Evolutionary conservation across 202 grass and related monocot species (phyloP).

Genomic region (Setaria viridis): DNA sequence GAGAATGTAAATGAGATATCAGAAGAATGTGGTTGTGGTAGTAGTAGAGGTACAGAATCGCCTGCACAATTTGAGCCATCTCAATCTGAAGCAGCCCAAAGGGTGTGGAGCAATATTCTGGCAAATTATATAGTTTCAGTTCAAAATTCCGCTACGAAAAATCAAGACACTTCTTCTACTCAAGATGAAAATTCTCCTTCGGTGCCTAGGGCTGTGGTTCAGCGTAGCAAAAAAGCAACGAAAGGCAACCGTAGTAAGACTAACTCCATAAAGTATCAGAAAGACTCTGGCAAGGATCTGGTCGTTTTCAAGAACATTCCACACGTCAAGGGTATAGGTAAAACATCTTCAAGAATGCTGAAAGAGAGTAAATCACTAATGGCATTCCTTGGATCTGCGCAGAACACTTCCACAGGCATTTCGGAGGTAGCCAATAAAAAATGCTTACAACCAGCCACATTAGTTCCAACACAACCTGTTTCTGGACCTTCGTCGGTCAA

Average conservation of each 20-base stretch:
- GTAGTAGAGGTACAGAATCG: slow-evolving; percentile 15
- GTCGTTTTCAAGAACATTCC: slow-evolving; percentile 11
- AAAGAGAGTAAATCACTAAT: slow-evolving; percentile 45
- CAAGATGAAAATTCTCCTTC: slow-evolving; percentile 30
- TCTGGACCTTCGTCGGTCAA: slow-evolving; percentile 18
- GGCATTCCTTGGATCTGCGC: slow-evolving; percentile 42
- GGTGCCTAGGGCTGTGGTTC: slow-evolving; percentile 10
- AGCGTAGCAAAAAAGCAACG: slow-evolving; percentile 28
- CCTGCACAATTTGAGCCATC: slow-evolving; percentile 5
- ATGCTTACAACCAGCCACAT: slow-evolving; percentile 16
- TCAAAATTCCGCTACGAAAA: slow-evolving; percentile 9
- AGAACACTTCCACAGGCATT: slow-evolving; percentile 25
- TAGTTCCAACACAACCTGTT: slow-evolving; percentile 7
- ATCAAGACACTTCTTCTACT: slow-evolving; percentile 33
- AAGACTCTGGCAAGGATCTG: slow-evolving; percentile 14
- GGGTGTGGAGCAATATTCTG: slow-evolving; percentile 45
- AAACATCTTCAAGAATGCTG: slow-evolving; percentile 17
- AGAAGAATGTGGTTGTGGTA: slow-evolving; percentile 38
- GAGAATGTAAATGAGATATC: slow-evolving; percentile 27
- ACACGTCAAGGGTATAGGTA: slow-evolving; percentile 25
- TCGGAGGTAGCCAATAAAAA: slow-evolving; percentile 28
- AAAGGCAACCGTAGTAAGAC: slow-evolving; percentile 34
- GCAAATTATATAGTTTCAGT: slow-evolving; percentile 45
- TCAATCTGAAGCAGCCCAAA: slow-evolving; percentile 21
- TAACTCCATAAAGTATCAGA: slow-evolving; percentile 23